phyloP scores from a whole-genome alignment of 768 basidiomycete species.

The Scleroderma citrinum region DNA sequence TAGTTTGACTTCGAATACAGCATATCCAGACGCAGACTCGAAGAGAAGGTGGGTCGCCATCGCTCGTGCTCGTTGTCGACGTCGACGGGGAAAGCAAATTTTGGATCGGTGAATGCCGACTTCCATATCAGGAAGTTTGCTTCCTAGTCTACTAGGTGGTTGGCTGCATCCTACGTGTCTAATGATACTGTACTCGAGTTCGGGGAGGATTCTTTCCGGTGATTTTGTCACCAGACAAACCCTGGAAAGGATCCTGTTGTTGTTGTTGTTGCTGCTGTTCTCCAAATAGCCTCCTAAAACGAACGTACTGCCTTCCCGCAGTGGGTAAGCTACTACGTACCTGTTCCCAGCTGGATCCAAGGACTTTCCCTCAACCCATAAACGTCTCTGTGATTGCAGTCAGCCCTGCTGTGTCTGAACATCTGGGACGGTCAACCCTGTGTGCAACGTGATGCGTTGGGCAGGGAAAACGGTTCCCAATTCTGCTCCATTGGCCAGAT shows the following conservation, averaged over 20 bases:
- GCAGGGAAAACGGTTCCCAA: not conserved
- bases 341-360: not conserved
- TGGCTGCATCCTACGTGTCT: no score
- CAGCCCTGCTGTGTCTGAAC: not conserved
- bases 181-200: no score
- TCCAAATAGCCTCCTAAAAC: not conserved
- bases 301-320: not conserved
- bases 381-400: not conserved
- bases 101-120: slow-evolving; percentile 10
- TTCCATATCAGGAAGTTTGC: not conserved
- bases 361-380: not conserved
- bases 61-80: slow-evolving; percentile 30
- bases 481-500: not conserved
- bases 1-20: slow-evolving; percentile 82
- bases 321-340: not conserved
- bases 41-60: slow-evolving; percentile 86
- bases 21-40: slow-evolving; percentile 92
- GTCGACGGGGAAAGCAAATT: slow-evolving; percentile 24
- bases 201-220: no score
- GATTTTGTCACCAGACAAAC: no score
- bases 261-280: no score
- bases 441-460: not conserved
- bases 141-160: no score
- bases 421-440: not conserved
- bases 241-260: no score